Conservation (phyloP, 2,329 filamentous ascomycete species). For the Neonectria ditissima region DNA sequence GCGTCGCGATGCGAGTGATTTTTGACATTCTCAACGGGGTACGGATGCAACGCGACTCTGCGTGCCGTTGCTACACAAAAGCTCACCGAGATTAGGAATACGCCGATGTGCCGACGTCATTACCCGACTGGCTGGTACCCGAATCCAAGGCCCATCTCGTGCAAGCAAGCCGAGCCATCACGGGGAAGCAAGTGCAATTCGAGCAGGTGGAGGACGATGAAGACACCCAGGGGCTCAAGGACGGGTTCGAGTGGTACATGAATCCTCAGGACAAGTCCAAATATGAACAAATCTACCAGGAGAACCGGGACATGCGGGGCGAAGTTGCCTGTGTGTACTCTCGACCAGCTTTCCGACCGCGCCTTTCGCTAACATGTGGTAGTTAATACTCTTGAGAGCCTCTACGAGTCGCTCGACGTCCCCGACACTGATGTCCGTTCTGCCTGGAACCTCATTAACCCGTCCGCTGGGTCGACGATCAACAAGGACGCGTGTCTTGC, state of each 20-base stretch:
- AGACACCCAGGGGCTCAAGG: slow-evolving; percentile 86
- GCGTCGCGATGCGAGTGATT: slow-evolving; percentile 97
- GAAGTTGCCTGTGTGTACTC: slow-evolving; percentile 77
- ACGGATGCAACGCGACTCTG: slow-evolving; percentile 39
- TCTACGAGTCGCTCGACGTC: slow-evolving; percentile 85
- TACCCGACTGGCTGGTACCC: slow-evolving; percentile 97
- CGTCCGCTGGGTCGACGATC: slow-evolving; percentile 82
- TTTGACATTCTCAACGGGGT: slow-evolving; percentile 98
- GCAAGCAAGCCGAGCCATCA: slow-evolving; percentile 83
- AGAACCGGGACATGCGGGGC: slow-evolving; percentile 88
- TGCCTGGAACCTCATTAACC: slow-evolving; percentile 98
- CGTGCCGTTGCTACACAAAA: slow-evolving; percentile 16
- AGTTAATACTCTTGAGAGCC: slow-evolving; percentile 83
- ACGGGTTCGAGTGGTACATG: slow-evolving; percentile 99
- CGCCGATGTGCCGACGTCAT: slow-evolving; percentile 82
- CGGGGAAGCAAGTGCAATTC: slow-evolving; percentile 83
- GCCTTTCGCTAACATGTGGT: slow-evolving; percentile 34
- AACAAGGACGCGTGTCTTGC: slow-evolving; percentile 95
- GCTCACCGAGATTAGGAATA: slow-evolving; percentile 74
- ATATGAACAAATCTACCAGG: slow-evolving; percentile 97
- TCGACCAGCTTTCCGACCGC: neutral
- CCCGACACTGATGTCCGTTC: slow-evolving; percentile 85
- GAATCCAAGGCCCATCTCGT: slow-evolving; percentile 94
- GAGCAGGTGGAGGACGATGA: slow-evolving; percentile 86
- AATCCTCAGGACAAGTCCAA: slow-evolving; percentile 89